Conservation (phyloP, 2,329 filamentous ascomycete genomes). For the Phialocephala sp. region DNA sequence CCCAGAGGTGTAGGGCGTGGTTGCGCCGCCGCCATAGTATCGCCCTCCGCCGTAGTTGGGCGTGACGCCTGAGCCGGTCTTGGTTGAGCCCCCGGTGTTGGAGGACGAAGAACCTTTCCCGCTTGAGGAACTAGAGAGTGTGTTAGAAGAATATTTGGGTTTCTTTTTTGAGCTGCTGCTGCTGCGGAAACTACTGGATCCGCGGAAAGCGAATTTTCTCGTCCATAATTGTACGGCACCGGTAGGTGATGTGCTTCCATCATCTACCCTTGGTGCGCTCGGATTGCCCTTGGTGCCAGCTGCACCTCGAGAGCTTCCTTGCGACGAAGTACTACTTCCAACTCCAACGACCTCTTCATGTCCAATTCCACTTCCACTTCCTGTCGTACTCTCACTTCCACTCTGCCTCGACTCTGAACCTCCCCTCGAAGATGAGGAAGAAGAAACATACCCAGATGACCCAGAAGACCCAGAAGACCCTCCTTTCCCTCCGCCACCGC, state of each 20-base stretch:
- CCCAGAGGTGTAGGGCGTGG: slow-evolving; percentile 65
- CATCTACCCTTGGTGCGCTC: background rate
- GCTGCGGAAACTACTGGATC: slow-evolving; percentile 1
- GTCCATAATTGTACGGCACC: background rate
- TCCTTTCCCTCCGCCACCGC: slow-evolving; percentile 38
- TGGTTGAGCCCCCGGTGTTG: slow-evolving; percentile 56
- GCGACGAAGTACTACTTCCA: slow-evolving; percentile 31
- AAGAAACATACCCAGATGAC: slow-evolving; percentile 38
- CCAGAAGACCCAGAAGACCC: slow-evolving; percentile 22
- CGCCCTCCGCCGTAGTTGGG: slow-evolving; percentile 64
- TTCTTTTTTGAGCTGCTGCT: background rate
- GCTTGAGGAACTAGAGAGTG: slow-evolving; percentile 22
- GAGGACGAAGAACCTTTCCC: slow-evolving; percentile 40
- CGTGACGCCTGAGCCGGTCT: slow-evolving; percentile 60
- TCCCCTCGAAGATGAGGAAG: slow-evolving; percentile 21
- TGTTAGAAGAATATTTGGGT: background rate
- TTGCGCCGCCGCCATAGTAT: slow-evolving; percentile 71
- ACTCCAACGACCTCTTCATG: slow-evolving; percentile 9
- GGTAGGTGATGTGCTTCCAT: background rate
- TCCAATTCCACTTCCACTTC: background rate
- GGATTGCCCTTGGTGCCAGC: background rate
- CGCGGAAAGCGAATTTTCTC: background rate
- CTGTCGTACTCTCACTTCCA: background rate
- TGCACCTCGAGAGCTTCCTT: background rate
- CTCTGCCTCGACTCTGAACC: background rate